Percentiles rank a stretch among this genome's conserved stretches.
Evolutionary conservation across 2,329 filamentous ascomycete species (phyloP).

Genomic region (Aspergillus awamori): DNA sequence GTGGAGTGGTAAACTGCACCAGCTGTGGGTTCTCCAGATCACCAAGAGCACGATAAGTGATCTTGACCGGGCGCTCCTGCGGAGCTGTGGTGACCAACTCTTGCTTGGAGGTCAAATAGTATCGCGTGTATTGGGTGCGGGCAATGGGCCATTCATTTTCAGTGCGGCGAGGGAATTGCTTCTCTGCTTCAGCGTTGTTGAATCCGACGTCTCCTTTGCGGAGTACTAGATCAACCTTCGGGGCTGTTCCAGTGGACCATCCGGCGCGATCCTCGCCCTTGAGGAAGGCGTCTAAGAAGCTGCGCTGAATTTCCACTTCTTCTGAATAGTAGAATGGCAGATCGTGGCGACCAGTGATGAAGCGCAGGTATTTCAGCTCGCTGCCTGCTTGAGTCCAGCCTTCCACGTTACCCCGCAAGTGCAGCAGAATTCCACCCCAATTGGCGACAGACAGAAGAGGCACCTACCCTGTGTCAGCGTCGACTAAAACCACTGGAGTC

Average conservation of each 20-base stretch:
- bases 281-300: constrained; percentile 71
- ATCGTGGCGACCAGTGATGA: constrained; percentile 71
- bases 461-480: constrained; percentile 8
- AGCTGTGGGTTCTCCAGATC: constrained; percentile 57
- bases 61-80: constrained; percentile 37
- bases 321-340: constrained; percentile 72
- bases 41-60: constrained; percentile 64
- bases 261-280: constrained; percentile 63
- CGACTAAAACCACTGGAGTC: too few species aligned
- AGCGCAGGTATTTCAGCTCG: constrained; percentile 67
- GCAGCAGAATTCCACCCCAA: constrained; percentile 71
- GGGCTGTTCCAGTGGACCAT: constrained; percentile 54
- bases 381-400: constrained; percentile 67
- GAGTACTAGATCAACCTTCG: constrained; percentile 63
- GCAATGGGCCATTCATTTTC: constrained; percentile 70
- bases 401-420: constrained; percentile 69
- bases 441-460: constrained; percentile 69
- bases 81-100: constrained; percentile 42
- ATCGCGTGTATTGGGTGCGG: constrained; percentile 65
- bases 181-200: constrained; percentile 65
- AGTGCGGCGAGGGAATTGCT: constrained; percentile 55
- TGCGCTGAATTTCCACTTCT: constrained; percentile 67
- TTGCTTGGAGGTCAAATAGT: constrained; percentile 57
- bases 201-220: constrained; percentile 69
- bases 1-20: constrained; percentile 60